Evolutionary conservation across 2,329 filamentous ascomycete species (phyloP).

Genomic region (Verticillium dahliae): DNA sequence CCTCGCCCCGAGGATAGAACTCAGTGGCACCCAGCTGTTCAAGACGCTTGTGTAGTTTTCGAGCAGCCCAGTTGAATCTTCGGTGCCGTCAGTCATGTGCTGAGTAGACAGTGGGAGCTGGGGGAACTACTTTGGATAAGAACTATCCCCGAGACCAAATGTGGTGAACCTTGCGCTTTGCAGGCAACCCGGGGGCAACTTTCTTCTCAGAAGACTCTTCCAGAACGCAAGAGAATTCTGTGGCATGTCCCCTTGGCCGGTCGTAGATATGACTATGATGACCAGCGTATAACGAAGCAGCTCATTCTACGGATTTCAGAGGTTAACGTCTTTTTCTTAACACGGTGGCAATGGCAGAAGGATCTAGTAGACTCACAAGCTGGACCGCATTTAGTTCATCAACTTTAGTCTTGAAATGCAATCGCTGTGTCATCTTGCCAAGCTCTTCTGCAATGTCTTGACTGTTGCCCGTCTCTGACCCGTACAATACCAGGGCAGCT

Average conservation of each 20-base stretch:
- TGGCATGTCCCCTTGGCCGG: conserved; percentile 90
- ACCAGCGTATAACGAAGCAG: conserved; percentile 51
- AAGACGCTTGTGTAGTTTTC: conserved; percentile 80
- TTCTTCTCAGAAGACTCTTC: conserved; percentile 75
- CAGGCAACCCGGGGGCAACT: conserved; percentile 65
- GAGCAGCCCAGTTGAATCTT: conserved; percentile 88
- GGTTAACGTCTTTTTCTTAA: not conserved
- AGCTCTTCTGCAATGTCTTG: conserved; percentile 88
- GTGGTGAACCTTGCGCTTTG: conserved; percentile 66
- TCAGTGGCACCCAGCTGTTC: conserved; percentile 75
- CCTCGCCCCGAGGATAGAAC: conserved; percentile 74
- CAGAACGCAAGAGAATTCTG: conserved; percentile 77
- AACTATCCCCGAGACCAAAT: conserved; percentile 91
- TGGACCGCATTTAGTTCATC: conserved; percentile 71
- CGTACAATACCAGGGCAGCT: conserved; percentile 70
- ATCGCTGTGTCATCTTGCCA: conserved; percentile 63
- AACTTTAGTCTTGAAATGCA: conserved; percentile 72
- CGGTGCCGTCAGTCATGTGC: not conserved
- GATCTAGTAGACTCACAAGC: not conserved
- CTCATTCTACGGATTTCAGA: not conserved
- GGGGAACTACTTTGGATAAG: conserved; percentile 73
- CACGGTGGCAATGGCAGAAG: not conserved
- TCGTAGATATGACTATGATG: conserved; percentile 82
- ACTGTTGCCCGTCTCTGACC: conserved; percentile 90
- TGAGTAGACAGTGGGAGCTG: not conserved